Evolutionary conservation across 2,329 filamentous ascomycete genomes (phyloP).

Genomic region (Venturia pyrina): DNA sequence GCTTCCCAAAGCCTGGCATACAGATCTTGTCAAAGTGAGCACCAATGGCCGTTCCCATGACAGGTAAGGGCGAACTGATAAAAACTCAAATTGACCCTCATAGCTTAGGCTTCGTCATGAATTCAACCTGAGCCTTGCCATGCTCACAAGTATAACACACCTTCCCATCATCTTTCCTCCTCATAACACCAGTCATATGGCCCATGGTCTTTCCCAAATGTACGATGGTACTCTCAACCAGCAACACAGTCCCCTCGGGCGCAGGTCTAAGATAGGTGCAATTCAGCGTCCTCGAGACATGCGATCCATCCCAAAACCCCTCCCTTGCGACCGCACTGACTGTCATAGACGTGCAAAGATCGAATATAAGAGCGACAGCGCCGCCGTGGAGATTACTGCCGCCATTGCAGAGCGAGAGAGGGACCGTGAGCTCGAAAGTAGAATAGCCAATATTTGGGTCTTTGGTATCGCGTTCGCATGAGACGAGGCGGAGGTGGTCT

Average conservation of each 20-base stretch:
- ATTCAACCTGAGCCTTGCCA: conserved; percentile 22
- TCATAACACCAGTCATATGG: conserved; percentile 31
- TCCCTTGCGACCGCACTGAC: conserved; percentile 22
- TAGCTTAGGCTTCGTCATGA: neutral
- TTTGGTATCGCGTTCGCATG: conserved; percentile 22
- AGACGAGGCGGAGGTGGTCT: conserved; percentile 25
- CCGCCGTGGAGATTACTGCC: conserved; percentile 43
- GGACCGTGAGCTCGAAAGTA: conserved; percentile 36
- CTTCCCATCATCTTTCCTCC: conserved; percentile 25
- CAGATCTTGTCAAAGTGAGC: neutral
- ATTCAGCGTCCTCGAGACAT: conserved; percentile 33
- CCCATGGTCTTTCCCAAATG: conserved; percentile 33
- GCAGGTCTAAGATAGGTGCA: conserved; percentile 37
- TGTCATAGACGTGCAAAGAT: conserved; percentile 40
- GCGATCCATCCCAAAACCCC: conserved; percentile 34
- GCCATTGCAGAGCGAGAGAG: conserved; percentile 36
- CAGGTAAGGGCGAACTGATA: neutral
- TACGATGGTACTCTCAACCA: conserved; percentile 35
- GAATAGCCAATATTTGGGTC: conserved; percentile 26
- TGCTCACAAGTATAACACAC: conserved; percentile 31
- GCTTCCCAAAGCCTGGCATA: neutral
- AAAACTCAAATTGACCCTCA: neutral
- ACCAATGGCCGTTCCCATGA: too few relatives aligned
- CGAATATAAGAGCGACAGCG: conserved; percentile 44
- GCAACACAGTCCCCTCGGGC: conserved; percentile 28